phyloP scores from a whole-genome alignment of 176 grass and related monocot species.

The Triticum aestivum region IWGSC_CS_RefSeq_v2.1 NC_057805.1:499373337-499373836 shows the following conservation, averaged over 20 bases:
- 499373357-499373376: conserved; percentile 60
- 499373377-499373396: conserved; percentile 84
- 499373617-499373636: too few relatives aligned
- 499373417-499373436: conserved; percentile 77
- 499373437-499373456: conserved; percentile 74
- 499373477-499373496: conserved; percentile 87
- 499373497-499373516: too few relatives aligned
- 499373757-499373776: conserved; percentile 58
- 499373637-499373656: too few relatives aligned
- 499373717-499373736: conserved; percentile 86
- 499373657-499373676: background rate
- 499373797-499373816: conserved; percentile 83
- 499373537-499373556: too few relatives aligned
- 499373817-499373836: conserved; percentile 88
- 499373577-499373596: too few relatives aligned
- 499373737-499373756: conserved; percentile 91
- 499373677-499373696: background rate
- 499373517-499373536: too few relatives aligned
- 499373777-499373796: conserved; percentile 82
- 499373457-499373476: conserved; percentile 83
- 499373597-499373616: too few relatives aligned
- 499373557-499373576: too few relatives aligned
- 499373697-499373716: conserved; percentile 84
- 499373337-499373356: background rate
- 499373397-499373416: conserved; percentile 62